phyloP scores from a whole-genome alignment of 129 eudicot species.

The Lactuca saligna region DNA sequence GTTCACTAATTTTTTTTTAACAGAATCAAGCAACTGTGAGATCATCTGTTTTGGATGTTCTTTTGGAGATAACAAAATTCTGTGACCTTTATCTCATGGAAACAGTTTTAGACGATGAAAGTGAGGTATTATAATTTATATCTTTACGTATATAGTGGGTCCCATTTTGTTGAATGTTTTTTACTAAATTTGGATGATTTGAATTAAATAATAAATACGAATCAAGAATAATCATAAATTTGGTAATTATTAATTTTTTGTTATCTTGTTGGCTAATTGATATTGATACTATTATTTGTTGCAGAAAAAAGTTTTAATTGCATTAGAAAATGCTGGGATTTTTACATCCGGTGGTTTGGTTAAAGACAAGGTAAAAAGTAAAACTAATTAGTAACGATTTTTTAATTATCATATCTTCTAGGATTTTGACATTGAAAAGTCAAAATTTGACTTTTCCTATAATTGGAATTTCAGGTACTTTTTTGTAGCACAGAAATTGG shows the following conservation, averaged over 20 bases:
- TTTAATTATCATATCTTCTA: not conserved
- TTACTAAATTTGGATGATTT: too few species aligned
- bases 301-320: constrained; percentile 74
- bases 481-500: constrained; percentile 95
- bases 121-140: constrained; percentile 50
- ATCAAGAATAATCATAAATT: not conserved
- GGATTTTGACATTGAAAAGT: not conserved
- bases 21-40: constrained; percentile 86
- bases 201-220: too few species aligned
- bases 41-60: constrained; percentile 82
- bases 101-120: constrained; percentile 86
- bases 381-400: not conserved
- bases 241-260: not conserved
- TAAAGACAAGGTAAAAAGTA: constrained; percentile 98
- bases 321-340: constrained; percentile 90
- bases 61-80: constrained; percentile 80
- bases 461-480: constrained; percentile 65
- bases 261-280: constrained; percentile 7
- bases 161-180: not conserved
- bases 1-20: constrained; percentile 20
- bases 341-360: constrained; percentile 90
- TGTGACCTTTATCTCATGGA: constrained; percentile 98
- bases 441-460: constrained; percentile 1
- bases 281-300: constrained; percentile 17
- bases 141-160: constrained; percentile 13